These are phyloP conservation scores for Saccharum spontaneum DNA, from an alignment of 176 grass and related monocot species.

Conservation along the genomic window DNA sequence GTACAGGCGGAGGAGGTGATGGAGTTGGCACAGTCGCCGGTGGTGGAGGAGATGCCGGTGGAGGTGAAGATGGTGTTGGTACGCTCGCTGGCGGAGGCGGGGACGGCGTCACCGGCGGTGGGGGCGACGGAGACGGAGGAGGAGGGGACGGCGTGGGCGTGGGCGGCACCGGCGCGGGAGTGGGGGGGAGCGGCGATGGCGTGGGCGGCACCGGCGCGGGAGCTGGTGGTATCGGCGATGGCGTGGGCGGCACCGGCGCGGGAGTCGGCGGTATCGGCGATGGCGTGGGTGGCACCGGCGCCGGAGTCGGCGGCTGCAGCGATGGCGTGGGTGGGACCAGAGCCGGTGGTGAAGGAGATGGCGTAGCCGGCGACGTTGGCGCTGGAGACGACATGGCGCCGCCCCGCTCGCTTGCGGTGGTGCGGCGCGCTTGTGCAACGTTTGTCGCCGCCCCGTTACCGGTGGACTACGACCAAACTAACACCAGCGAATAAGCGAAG, in stretches of 20 bases:
- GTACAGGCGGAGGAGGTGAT: background rate
- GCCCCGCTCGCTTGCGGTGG: background rate
- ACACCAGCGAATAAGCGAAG: background rate
- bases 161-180: background rate
- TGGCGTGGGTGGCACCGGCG: background rate
- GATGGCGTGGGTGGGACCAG: background rate
- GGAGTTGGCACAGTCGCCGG: background rate
- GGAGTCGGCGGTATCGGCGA: too few species aligned
- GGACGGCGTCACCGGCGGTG: background rate
- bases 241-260: too few species aligned
- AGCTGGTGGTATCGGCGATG: too few species aligned
- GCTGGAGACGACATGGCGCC: slow-evolving; percentile 11
- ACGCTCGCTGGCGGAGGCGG: slow-evolving; percentile 11
- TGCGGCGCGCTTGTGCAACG: background rate
- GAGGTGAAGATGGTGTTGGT: slow-evolving; percentile 24
- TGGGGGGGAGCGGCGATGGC: background rate
- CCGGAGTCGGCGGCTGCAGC: background rate
- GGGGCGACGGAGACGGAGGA: background rate
- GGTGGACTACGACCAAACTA: background rate
- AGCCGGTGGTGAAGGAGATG: background rate
- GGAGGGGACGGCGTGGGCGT: background rate
- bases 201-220: background rate
- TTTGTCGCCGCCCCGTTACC: background rate
- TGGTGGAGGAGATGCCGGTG: background rate
- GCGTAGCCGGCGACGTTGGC: slow-evolving; percentile 7